Evolutionary conservation across 169 alveolate genomes (phyloP).

Genomic region (Plasmodium knowlesi): DNA sequence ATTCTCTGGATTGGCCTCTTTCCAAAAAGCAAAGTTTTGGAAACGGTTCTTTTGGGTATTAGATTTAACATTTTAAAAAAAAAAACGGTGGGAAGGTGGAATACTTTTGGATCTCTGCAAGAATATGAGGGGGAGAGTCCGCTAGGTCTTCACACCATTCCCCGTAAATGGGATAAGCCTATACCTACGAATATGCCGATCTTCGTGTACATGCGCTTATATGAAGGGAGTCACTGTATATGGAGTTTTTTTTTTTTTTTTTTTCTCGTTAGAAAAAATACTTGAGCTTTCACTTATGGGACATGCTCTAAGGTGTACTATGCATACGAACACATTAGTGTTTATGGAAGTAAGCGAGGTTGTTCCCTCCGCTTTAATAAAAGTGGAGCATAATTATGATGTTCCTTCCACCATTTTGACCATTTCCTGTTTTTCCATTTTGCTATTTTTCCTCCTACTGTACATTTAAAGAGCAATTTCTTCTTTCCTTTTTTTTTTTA

Average conservation of each 20-base stretch:
- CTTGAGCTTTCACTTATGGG: background rate
- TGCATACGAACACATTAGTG: background rate
- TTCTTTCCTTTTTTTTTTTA: background rate
- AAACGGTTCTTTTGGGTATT: constrained; percentile 75
- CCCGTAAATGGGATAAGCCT: background rate
- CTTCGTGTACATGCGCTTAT: background rate
- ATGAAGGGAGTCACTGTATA: background rate
- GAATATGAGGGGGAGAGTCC: background rate
- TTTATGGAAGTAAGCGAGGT: background rate
- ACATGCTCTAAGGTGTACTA: background rate
- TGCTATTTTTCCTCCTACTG: background rate
- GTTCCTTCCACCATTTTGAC: background rate
- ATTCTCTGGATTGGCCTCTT: constrained; percentile 82
- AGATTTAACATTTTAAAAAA: constrained; percentile 78
- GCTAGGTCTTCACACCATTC: background rate
- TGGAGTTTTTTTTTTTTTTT: background rate
- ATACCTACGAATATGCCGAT: background rate
- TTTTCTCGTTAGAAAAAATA: background rate
- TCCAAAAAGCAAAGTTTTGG: constrained; percentile 80
- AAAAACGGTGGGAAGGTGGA: background rate
- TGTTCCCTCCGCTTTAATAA: background rate
- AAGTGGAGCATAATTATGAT: background rate
- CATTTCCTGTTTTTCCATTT: background rate
- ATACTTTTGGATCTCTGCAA: background rate
- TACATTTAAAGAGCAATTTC: background rate